Base-by-base conservation (phyloP, 2,329 filamentous ascomycete species). In the Chrysosphaeria jannelii region DNA sequence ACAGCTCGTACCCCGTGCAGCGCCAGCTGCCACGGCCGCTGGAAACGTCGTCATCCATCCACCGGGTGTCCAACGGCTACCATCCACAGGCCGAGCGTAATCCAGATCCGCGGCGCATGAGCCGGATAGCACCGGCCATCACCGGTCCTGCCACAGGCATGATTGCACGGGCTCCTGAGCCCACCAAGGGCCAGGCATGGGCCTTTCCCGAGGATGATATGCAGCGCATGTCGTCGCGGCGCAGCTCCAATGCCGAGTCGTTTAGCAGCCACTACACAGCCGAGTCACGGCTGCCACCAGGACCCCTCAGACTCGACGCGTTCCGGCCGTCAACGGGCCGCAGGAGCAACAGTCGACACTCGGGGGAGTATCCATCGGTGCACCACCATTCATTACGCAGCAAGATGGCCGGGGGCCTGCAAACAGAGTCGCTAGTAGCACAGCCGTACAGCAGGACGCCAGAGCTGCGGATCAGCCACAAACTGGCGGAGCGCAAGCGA, bases 381-480 rank as follows among this genome's bases (percentile, higher is more conserved):
- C 71, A 79, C 35, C 71, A 79, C 36, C 71, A 78, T 36, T 62
- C 57, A 2, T 59, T 79, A 39, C 70, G 78, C 36, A 68, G 76
- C 39, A 63, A 66, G 33, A 64, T 69, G 28, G 45, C 78, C 2
- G 58, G 57, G 10, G 68, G 66, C 34, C 43, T 79, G 6, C 56
- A 65, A 39, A 50, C 50, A 14, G 58, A 66, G 32, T 59, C 64
- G 25, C 48, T 44, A 1, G 56, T 62, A 8, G 53, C 58, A 13
- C 70, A 75, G 31, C 75, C 74, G 2, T 85, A 85, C 41, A 79
- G 71, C 34, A 52, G 74, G 19, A 85, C 74, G 0, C 74, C 74
- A 0, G 74, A 85, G 41, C 50, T 85, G 19, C 60, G 74, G 12
- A 60, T 81, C 23, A 81, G 71, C 37, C 74, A 85, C 44, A 85